phyloP scores from a whole-genome alignment of 371 early-diverging fungal genomes.

The Catenaria anguillulae region DNA sequence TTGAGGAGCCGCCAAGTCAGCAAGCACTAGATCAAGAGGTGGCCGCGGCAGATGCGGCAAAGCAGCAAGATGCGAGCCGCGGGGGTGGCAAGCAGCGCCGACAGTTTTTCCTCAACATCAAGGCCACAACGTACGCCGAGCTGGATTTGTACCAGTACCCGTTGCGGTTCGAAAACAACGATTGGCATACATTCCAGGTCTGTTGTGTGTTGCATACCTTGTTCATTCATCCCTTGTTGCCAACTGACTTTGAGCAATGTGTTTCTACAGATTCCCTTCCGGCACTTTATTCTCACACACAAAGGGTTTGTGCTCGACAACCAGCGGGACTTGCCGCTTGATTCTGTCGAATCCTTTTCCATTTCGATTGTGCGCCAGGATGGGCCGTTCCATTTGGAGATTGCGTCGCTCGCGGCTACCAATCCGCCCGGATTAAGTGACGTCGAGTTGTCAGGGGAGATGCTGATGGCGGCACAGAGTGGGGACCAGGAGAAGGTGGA shows the following conservation, averaged over 20 bases:
- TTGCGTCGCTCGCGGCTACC: background rate
- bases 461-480: background rate
- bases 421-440: background rate
- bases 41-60: background rate
- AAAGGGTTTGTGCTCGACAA: background rate
- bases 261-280: background rate
- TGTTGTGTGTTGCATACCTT: background rate
- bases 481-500: background rate
- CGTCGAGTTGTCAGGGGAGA: background rate
- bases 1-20: background rate
- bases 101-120: constrained; percentile 6
- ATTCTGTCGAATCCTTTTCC: background rate
- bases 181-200: constrained; percentile 5
- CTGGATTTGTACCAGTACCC: constrained; percentile 7
- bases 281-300: constrained; percentile 1
- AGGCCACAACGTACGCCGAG: constrained; percentile 6
- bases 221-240: background rate
- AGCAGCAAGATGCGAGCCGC: no score
- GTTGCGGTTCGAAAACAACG: background rate
- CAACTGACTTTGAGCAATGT: background rate
- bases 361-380: constrained; percentile 1
- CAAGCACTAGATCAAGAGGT: background rate
- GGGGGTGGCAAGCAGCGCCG: background rate
- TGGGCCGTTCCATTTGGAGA: constrained; percentile 1
- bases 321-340: constrained; percentile 4